Evolutionary conservation across 345 rosid species (phyloP).

Genomic region (Populus davidiana): DNA sequence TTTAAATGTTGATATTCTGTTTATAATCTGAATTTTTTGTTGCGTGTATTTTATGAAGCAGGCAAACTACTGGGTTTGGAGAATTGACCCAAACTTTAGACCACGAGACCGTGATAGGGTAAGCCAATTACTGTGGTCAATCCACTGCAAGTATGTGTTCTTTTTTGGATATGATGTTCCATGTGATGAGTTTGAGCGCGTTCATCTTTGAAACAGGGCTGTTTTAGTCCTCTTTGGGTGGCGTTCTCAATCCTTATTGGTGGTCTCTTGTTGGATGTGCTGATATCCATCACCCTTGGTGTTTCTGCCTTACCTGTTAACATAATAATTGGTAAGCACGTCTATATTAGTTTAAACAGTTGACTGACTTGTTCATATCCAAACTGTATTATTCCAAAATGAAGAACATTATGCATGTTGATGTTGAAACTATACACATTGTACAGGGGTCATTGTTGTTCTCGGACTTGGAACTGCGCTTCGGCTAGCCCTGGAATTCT

Average conservation of each 20-base stretch:
- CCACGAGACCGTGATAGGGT: constrained; percentile 60
- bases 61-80: constrained; percentile 82
- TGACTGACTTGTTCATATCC: not conserved
- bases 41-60: constrained; percentile 27
- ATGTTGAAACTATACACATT: constrained; percentile 5
- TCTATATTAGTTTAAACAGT: not conserved
- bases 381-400: not conserved
- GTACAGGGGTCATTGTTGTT: constrained; percentile 77
- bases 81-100: constrained; percentile 64
- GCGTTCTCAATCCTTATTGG: constrained; percentile 86
- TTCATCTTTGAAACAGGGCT: constrained; percentile 45
- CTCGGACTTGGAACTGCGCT: constrained; percentile 92
- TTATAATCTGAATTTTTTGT: constrained; percentile 2
- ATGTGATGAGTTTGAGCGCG: constrained; percentile 3
- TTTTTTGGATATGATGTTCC: constrained; percentile 3
- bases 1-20: not conserved
- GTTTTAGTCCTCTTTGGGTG: constrained; percentile 86
- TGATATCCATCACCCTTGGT: constrained; percentile 80
- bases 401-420: constrained; percentile 7
- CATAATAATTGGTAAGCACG: constrained; percentile 69
- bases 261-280: constrained; percentile 77
- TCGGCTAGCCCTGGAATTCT: constrained; percentile 73
- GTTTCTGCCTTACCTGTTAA: constrained; percentile 84
- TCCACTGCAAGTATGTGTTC: constrained; percentile 9
- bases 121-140: constrained; percentile 21